These are phyloP conservation scores for Aspergillus avenaceus DNA, from an alignment of 495 filamentous ascomycete genomes.

Conservation along the genomic window DNA sequence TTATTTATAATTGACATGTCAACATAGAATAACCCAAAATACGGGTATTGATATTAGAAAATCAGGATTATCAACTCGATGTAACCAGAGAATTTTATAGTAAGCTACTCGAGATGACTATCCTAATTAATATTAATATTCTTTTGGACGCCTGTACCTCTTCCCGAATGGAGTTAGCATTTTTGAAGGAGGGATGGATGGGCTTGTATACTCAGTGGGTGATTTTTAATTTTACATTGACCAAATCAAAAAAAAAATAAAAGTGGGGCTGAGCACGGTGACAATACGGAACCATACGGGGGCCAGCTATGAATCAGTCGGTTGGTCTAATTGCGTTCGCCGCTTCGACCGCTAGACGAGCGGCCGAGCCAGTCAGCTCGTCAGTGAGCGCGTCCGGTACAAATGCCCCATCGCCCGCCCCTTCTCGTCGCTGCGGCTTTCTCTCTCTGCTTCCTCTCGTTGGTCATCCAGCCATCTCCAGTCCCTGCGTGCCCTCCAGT, in stretches of 20 bases:
- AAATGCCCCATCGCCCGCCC: slow-evolving; percentile 47
- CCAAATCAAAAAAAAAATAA: slow-evolving; percentile 4
- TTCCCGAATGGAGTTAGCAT: no score
- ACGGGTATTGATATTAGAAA: no score
- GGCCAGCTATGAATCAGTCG: slow-evolving; percentile 2
- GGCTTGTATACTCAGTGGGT: no score
- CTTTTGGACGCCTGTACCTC: no score
- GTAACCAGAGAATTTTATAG: no score
- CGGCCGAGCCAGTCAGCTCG: slow-evolving; percentile 24
- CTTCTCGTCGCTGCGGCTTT: slow-evolving; percentile 37
- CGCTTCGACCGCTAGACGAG: slow-evolving; percentile 17
- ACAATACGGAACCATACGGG: slow-evolving; percentile 15
- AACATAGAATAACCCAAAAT: no score
- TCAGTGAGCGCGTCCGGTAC: slow-evolving; percentile 29
- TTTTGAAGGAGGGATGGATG: no score
- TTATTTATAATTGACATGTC: no score
- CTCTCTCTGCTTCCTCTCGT: slow-evolving; percentile 44
- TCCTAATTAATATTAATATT: no score
- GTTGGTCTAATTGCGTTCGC: slow-evolving; percentile 15
- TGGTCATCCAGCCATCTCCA: slow-evolving; percentile 38
- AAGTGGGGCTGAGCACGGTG: slow-evolving; percentile 16
- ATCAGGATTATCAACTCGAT: no score
- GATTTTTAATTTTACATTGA: background rate
- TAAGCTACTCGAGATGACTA: no score
- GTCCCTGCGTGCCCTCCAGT: slow-evolving; percentile 26